A percentile compares a stretch with the other conserved stretches of the same genome.
Conservation (phyloP, 257 asterid genomes). For the Euphrasia confusa region DNA sequence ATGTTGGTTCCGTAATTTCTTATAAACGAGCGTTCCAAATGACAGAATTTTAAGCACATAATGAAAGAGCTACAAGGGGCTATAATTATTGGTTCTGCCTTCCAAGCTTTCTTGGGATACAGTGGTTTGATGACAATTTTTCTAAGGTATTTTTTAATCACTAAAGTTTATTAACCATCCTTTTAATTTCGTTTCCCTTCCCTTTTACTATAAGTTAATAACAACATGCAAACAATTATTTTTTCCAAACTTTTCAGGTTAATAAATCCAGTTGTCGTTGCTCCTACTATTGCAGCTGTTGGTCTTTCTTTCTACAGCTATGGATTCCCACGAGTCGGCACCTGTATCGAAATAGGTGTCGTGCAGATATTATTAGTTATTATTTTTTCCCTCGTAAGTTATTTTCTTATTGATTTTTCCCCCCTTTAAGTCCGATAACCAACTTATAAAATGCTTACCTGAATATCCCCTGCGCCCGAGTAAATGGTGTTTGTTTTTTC, state of each 20-base stretch:
- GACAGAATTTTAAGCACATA: constrained; percentile 90
- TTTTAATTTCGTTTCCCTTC: background rate
- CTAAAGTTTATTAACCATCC: constrained; percentile 1
- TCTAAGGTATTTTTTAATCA: constrained; percentile 44
- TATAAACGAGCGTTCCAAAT: constrained; percentile 21
- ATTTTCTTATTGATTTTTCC: constrained; percentile 31
- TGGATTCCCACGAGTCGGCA: constrained; percentile 88
- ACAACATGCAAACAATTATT: constrained; percentile 8
- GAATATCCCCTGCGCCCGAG: background rate
- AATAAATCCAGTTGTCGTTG: constrained; percentile 93
- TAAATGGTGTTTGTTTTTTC: background rate
- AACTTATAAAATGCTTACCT: background rate
- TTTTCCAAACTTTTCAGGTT: constrained; percentile 43
- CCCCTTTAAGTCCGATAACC: constrained; percentile 53
- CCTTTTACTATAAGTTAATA: background rate
- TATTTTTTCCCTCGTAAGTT: constrained; percentile 82
- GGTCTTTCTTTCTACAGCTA: constrained; percentile 97
- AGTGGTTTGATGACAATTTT: constrained; percentile 80
- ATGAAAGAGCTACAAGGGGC: constrained; percentile 99
- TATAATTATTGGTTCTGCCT: constrained; percentile 85
- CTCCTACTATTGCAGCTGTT: constrained; percentile 95
- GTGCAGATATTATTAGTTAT: constrained; percentile 78
- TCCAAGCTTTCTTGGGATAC: constrained; percentile 90
- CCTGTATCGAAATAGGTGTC: constrained; percentile 89
- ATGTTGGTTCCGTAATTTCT: constrained; percentile 5